Base-by-base conservation (phyloP, 208 protist genomes). In the Blechomonas ayalai region DNA sequence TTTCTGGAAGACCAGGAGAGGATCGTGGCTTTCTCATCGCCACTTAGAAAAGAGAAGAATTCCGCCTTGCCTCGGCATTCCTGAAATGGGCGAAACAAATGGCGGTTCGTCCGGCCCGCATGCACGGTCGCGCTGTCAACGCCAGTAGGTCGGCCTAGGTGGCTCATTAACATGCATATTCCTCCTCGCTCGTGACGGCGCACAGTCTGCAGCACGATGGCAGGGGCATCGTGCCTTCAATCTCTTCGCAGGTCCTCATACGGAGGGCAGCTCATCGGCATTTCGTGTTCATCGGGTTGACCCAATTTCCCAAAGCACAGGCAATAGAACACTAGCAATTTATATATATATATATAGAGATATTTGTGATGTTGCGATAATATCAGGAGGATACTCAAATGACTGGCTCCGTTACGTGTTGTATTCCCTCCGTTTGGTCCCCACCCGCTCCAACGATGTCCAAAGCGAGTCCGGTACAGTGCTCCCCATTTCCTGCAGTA, bases 101-200 rank as follows among this genome's bases (percentile, higher is more conserved):
- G 45, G 24, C 61, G 59, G 12, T 53, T 44, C 18, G 64, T 62
- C 19, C 59, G 48, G 10, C 75, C 67, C 10, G 47, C 34, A 13
- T 62, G 48, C 5, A 46, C 69, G 12, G 51, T 32, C 19, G 70
- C 52, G 41, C 67, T 71, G 43, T 79, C 71, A 9, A 89, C 53
- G 27, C 97, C 98, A 37, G 92, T 96, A 4, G 97, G 98, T 18
- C 97, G 74, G 25, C 98, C 98, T 6, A 99, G 81, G 62, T 99
- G 97, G 61, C 81, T 96, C 60, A 98, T 87, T 8, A 98, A 66
- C 18, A 90, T 67, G 54, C 82, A 92, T 32, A 84, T 90, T 22
- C 82, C 72, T 12, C 84, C 87, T 22, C 96, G 68, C n/a, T 97
- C 95, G n/a, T n/a, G n/a, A n/a, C n/a, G n/a, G n/a, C n/a, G n/a